Percentiles rank a stretch among this genome's conserved stretches.
Conservation (phyloP, 129 eudicot species). For the Pittosporum tobira region DNA sequence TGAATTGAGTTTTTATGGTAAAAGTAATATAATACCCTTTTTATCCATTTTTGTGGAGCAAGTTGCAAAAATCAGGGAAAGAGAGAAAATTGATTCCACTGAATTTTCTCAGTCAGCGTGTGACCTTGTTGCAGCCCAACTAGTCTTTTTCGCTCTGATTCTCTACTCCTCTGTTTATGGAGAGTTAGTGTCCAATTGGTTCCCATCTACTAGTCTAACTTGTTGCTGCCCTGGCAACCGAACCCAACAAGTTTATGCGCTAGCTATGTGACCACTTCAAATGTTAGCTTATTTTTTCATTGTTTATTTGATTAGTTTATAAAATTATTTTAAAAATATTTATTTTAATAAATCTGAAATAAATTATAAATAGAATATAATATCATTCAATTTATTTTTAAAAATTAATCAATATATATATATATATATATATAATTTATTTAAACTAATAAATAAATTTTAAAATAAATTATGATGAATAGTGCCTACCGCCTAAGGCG, state of each 20-base stretch:
- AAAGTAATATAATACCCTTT: not conserved
- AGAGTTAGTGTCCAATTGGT: slow-evolving; percentile 3
- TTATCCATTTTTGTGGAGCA: slow-evolving; percentile 1
- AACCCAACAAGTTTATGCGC: not conserved
- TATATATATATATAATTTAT: no score
- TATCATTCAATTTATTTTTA: no score
- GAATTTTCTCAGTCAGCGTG: not conserved
- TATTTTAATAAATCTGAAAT: no score
- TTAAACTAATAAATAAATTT: no score
- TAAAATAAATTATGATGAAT: no score
- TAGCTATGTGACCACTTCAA: no score
- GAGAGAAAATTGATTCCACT: not conserved
- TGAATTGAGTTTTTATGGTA: not conserved
- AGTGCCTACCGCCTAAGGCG: no score
- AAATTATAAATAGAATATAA: no score
- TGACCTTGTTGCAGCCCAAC: not conserved
- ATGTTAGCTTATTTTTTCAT: no score
- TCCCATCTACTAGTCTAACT: not conserved
- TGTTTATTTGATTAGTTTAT: no score
- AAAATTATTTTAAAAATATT: no score
- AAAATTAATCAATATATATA: no score
- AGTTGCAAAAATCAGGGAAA: slow-evolving; percentile 14
- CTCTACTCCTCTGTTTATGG: not conserved
- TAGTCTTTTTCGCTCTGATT: not conserved
- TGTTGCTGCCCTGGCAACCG: not conserved